Evolutionary conservation across 805 yeast genomes (phyloP), one percentile per base, ranked within the genome.

Genomic region (Maudiozyma barnettii): DNA sequence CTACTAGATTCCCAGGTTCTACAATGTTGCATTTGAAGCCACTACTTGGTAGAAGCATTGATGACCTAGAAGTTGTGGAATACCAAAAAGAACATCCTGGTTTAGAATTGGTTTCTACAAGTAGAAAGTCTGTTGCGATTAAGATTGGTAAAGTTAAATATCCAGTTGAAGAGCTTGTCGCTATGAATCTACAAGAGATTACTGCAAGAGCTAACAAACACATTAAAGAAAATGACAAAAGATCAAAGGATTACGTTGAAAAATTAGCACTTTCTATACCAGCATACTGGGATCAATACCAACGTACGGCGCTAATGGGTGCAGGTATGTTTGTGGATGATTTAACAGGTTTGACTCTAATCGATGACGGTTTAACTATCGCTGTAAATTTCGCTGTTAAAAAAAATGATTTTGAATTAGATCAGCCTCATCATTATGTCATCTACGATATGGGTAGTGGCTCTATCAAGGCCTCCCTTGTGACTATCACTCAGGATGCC

Each of bases 391-490:
- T 79, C 62, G 86, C 87, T 1, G 50, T 59, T n/a, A 63, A 59
- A 40, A 57, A 57, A 21, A 48, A 59, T 18, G 53, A 56, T 39
- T 55, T 59, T 43, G 48, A 54, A 9, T 47, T 54, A 20, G 61
- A 54, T 26, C 51, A 49, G 22, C 72, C 84, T 30, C 73, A 76
- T 41, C 73, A 78, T 44, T 85, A 85, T 60, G 61, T 88, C 44
- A 75, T 93, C 33, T 88, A 82, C 61, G 99, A 93, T 63, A 77
- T 85, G 77, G 99, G 99, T 42, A 91, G 96, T 5, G 95, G 95
- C 1, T 82, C 95, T 0, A 84, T 95, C 0, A 78, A 82, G 47
- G 95, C 95, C 1, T 84, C 98, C 0, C 68, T 93, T n/a, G 51
- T 89, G 44, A 79, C 90, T 0, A 72, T 82, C 51, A 64, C 66